phyloP scores from a whole-genome alignment of 768 basidiomycete species.

The Kwoniella heveanensis region DNA sequence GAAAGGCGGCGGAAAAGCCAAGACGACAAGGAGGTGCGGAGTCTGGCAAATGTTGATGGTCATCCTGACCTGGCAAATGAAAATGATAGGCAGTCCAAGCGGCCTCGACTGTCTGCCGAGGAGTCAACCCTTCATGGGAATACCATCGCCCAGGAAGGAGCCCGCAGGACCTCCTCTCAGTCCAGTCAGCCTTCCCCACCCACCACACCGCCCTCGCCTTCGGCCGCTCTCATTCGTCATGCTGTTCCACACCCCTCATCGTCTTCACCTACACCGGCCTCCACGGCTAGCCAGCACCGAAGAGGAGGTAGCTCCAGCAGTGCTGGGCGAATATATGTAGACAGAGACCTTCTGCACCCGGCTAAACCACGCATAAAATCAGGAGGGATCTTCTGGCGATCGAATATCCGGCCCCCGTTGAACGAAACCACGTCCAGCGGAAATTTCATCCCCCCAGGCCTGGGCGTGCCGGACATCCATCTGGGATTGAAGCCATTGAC shows the following conservation, averaged over 20 bases:
- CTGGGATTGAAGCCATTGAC: constrained; percentile 6
- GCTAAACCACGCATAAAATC: constrained; percentile 5
- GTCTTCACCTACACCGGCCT: neutral
- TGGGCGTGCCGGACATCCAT: neutral
- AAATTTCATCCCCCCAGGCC: neutral
- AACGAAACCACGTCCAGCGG: neutral
- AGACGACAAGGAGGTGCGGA: neutral
- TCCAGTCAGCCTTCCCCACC: neutral
- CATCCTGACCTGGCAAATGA: too few species aligned
- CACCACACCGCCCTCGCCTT: neutral
- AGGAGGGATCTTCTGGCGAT: constrained; percentile 7
- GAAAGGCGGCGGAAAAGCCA: neutral
- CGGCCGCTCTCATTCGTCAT: neutral
- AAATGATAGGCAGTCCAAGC: neutral
- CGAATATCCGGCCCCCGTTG: constrained; percentile 1
- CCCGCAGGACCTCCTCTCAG: neutral
- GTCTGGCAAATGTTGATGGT: neutral
- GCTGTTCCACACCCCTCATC: neutral
- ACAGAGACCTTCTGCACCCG: neutral
- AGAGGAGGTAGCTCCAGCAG: too few species aligned
- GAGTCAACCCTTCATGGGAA: neutral
- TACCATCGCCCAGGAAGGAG: neutral
- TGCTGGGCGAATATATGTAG: too few species aligned
- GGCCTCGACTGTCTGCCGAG: neutral
- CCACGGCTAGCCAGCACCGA: neutral